Evolutionary conservation across 1,139 yeast genomes (phyloP).

Genomic region (Kurtzmaniella quercitrusa): DNA sequence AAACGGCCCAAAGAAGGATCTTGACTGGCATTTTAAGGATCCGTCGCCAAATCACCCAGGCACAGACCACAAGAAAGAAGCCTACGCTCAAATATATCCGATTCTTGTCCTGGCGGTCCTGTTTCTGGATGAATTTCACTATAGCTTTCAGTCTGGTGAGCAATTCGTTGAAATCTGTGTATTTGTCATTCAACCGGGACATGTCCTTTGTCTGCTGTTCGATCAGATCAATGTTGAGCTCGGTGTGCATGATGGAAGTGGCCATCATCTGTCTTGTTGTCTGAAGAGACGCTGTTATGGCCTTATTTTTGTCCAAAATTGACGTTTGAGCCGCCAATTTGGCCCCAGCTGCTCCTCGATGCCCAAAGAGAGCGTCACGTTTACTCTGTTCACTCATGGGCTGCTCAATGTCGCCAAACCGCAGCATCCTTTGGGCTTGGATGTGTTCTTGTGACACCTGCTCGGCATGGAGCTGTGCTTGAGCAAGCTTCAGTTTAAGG

Average conservation of each 20-base stretch:
- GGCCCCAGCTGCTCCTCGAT: conserved; percentile 12
- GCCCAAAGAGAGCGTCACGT: conserved; percentile 16
- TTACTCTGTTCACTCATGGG: conserved; percentile 4
- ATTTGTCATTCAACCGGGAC: conserved; percentile 44
- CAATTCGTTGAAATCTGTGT: conserved; percentile 50
- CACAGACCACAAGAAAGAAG: conserved; percentile 51
- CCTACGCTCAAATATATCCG: conserved; percentile 56
- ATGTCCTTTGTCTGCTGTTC: conserved; percentile 57
- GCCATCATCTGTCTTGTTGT: conserved; percentile 53
- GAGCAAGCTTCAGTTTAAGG: conserved; percentile 20
- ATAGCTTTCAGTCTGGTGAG: conserved; percentile 52
- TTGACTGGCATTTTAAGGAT: conserved; percentile 53
- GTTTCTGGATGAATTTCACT: conserved; percentile 62
- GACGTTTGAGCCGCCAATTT: conserved; percentile 23
- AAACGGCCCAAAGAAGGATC: conserved; percentile 54
- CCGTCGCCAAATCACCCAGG: conserved; percentile 65
- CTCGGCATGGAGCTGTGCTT: conserved; percentile 23
- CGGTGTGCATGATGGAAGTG: conserved; percentile 55
- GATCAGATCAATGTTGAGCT: conserved; percentile 55
- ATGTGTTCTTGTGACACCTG: conserved; percentile 20
- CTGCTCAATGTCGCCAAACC: conserved; percentile 11
- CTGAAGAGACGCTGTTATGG: conserved; percentile 50
- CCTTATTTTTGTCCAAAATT: conserved; percentile 45
- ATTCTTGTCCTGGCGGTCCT: conserved; percentile 59
- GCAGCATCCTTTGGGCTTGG: conserved; percentile 25